These are phyloP conservation scores for Cynanchum wilfordii DNA, from an alignment of 257 asterid species.

Conservation along the genomic window DNA sequence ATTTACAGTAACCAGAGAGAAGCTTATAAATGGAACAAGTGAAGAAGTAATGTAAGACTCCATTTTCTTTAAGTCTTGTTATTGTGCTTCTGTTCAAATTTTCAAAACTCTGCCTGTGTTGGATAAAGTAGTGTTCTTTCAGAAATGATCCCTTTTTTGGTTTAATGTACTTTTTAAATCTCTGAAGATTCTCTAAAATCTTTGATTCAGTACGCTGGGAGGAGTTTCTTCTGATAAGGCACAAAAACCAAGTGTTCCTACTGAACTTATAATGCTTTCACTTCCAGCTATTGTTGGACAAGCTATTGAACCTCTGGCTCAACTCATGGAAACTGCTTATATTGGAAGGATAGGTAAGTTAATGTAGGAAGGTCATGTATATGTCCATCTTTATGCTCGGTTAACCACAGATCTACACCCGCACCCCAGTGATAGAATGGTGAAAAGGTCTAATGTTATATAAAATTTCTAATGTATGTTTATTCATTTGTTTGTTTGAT, in stretches of 20 bases:
- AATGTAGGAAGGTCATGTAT: not conserved
- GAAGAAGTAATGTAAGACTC: slow-evolving; percentile 32
- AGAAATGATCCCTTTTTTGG: not conserved
- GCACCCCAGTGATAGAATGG: too few relatives aligned
- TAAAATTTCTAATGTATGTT: not conserved
- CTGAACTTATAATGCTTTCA: slow-evolving; percentile 33
- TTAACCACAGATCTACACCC: too few relatives aligned
- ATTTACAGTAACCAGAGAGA: slow-evolving; percentile 22
- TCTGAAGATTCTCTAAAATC: not conserved
- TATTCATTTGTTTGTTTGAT: not conserved
- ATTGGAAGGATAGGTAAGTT: slow-evolving; percentile 39
- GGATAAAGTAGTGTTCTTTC: not conserved
- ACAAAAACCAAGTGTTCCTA: slow-evolving; percentile 23
- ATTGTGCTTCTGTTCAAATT: not conserved
- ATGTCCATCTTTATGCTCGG: not conserved
- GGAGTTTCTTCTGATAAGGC: slow-evolving; percentile 15
- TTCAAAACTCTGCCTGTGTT: not conserved
- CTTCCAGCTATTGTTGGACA: slow-evolving; percentile 49
- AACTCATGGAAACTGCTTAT: slow-evolving; percentile 45
- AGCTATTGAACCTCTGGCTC: slow-evolving; percentile 46
- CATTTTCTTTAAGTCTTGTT: not conserved
- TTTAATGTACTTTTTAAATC: not conserved
- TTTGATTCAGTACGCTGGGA: slow-evolving; percentile 27
- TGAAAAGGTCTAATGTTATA: too few relatives aligned
- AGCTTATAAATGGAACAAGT: slow-evolving; percentile 25